Evolutionary conservation across 208 protist genomes (phyloP).

Genomic region (Trypanosomatidae sp.): DNA sequence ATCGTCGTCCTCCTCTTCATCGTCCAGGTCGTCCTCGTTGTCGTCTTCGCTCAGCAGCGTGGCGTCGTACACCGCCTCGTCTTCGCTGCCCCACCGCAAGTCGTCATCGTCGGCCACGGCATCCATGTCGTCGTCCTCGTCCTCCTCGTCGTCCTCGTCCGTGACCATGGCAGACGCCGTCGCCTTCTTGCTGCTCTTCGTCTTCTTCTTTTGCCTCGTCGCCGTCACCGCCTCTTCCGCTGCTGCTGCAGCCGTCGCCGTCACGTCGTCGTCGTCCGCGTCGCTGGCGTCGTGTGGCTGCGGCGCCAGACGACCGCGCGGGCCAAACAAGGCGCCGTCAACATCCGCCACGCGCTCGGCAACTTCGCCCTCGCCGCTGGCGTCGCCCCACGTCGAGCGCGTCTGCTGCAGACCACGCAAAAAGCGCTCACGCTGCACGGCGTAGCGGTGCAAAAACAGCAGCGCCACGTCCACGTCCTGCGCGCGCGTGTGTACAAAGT

Average conservation of each 20-base stretch:
- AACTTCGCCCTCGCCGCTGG: conserved; percentile 71
- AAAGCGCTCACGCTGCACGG: conserved; percentile 82
- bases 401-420: conserved; percentile 64
- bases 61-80: conserved; percentile 37
- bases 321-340: conserved; percentile 70
- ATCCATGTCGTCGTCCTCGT: conserved; percentile 20
- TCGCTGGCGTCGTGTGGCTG: not conserved
- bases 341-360: conserved; percentile 48
- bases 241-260: not conserved
- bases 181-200: conserved; percentile 14
- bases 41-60: conserved; percentile 12
- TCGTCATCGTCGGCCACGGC: conserved; percentile 25
- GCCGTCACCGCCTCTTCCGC: not conserved
- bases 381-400: conserved; percentile 74
- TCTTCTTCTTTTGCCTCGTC: conserved; percentile 5
- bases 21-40: conserved; percentile 9
- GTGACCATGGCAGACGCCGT: conserved; percentile 21
- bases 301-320: conserved; percentile 15
- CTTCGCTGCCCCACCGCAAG: conserved; percentile 61
- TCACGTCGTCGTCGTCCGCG: not conserved
- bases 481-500: conserved; percentile 76
- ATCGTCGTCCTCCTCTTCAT: conserved; percentile 8
- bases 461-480: conserved; percentile 73
- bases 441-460: conserved; percentile 84
- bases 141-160: not conserved